Conservation (phyloP, 2,329 filamentous ascomycete genomes). For the Fusarium sp. region DNA sequence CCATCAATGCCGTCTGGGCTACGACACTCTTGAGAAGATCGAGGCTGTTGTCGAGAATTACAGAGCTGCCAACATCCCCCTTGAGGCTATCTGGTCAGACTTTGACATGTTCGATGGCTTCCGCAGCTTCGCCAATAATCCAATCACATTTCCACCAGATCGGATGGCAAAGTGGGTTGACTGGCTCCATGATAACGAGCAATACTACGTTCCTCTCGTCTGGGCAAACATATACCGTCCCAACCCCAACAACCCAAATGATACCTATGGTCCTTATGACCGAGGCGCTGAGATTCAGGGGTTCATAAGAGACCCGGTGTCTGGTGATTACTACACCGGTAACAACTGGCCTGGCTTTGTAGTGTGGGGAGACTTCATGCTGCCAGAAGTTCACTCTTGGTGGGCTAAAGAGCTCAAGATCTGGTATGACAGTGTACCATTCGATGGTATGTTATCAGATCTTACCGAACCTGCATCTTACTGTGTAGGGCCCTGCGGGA, state of each 20-base stretch:
- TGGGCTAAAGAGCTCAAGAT: background rate
- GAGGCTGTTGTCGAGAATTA: constrained; percentile 8
- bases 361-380: constrained; percentile 5
- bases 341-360: constrained; percentile 6
- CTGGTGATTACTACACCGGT: background rate
- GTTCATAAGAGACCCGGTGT: constrained; percentile 3
- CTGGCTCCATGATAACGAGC: background rate
- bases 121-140: constrained; percentile 18
- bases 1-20: constrained; percentile 5
- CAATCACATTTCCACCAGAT: constrained; percentile 9
- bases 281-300: background rate
- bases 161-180: constrained; percentile 1
- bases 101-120: constrained; percentile 25
- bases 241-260: background rate
- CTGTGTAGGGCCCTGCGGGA: background rate
- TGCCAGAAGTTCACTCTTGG: background rate
- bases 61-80: constrained; percentile 7
- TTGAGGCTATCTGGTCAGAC: constrained; percentile 21
- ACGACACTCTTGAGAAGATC: background rate
- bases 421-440: constrained; percentile 1
- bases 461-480: constrained; percentile 2
- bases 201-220: constrained; percentile 1
- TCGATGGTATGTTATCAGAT: constrained; percentile 1
- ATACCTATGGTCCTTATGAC: background rate
- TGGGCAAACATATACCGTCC: constrained; percentile 4